Conservation (phyloP, 1,139 yeast genomes). For the Lodderomyces oxycetoniae region DNA sequence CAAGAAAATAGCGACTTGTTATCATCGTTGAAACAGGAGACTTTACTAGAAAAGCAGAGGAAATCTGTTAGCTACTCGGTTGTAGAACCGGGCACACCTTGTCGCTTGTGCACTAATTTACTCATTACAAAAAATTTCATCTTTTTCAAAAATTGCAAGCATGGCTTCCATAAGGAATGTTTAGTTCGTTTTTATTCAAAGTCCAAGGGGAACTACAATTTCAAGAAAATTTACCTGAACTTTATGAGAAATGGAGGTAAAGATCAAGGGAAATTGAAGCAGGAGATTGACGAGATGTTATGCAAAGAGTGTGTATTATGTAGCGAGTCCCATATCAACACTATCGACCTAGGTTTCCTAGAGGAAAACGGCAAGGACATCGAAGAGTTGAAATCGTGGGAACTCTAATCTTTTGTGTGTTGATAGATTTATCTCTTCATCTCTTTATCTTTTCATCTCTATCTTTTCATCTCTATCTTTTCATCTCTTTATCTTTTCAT, state of each 20-base stretch:
- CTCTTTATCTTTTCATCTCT: background rate
- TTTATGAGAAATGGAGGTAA: conserved; percentile 34
- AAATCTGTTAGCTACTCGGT: conserved; percentile 19
- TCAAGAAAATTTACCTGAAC: conserved; percentile 56
- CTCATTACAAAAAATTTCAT: conserved; percentile 70
- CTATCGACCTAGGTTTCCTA: conserved; percentile 52
- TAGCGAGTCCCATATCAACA: conserved; percentile 67
- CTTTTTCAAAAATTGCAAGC: conserved; percentile 81
- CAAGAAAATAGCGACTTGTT: conserved; percentile 66
- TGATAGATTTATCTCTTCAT: background rate
- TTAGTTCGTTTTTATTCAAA: conserved; percentile 54
- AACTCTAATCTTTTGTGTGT: no score
- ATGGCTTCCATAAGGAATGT: conserved; percentile 88
- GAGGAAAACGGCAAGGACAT: conserved; percentile 15
- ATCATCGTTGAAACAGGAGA: conserved; percentile 47
- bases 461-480: background rate
- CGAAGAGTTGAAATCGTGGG: conserved; percentile 10
- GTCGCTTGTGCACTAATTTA: conserved; percentile 65
- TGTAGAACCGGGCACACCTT: conserved; percentile 81
- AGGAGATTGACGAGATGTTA: conserved; percentile 57
- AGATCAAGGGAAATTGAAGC: conserved; percentile 26
- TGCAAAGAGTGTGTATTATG: conserved; percentile 74
- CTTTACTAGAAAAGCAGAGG: conserved; percentile 20
- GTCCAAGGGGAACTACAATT: conserved; percentile 61
- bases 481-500: conserved; percentile 1